Percentiles rank a stretch among this genome's conserved stretches.
These are phyloP conservation scores for Haemoproteus tartakovskyi DNA, from an alignment of 169 alveolate genomes.

Conservation along the genomic window DNA sequence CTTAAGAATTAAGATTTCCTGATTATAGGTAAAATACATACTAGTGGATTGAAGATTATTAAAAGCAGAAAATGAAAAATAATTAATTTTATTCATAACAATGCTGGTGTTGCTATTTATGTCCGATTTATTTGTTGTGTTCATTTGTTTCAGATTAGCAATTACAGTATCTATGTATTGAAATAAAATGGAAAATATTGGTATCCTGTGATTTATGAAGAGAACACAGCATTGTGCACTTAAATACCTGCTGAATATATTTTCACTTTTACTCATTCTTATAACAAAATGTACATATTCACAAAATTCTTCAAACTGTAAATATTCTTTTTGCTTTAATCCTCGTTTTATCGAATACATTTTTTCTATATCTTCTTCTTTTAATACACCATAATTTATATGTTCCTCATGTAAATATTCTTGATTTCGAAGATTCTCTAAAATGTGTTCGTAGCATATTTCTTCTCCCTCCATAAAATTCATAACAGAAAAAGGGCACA, in stretches of 20 bases:
- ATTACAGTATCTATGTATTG: constrained; percentile 17
- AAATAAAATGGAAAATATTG: constrained; percentile 41
- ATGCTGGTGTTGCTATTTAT: constrained; percentile 20
- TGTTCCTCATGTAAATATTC: constrained; percentile 35
- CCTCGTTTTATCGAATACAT: constrained; percentile 21
- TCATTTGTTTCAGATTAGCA: constrained; percentile 1
- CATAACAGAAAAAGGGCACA: constrained; percentile 29
- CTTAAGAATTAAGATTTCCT: constrained; percentile 29
- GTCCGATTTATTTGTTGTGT: not conserved
- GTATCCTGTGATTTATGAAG: constrained; percentile 55
- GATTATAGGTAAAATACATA: constrained; percentile 36
- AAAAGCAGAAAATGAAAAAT: constrained; percentile 42
- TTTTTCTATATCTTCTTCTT: constrained; percentile 37
- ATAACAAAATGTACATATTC: constrained; percentile 52
- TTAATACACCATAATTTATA: constrained; percentile 25
- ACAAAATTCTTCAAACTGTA: constrained; percentile 55
- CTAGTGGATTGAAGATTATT: constrained; percentile 27
- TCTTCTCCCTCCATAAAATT: constrained; percentile 11
- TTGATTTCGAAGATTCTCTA: constrained; percentile 8
- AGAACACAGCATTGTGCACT: constrained; percentile 60
- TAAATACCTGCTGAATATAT: constrained; percentile 25
- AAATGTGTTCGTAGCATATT: constrained; percentile 8
- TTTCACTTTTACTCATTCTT: constrained; percentile 55
- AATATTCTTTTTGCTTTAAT: constrained; percentile 50
- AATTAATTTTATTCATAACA: constrained; percentile 46